Evolutionary conservation across 1,284 basidiomycete genomes (phyloP), one percentile per base, ranked within the genome.

Genomic region (Cutaneotrichosporon cutaneum): DNA sequence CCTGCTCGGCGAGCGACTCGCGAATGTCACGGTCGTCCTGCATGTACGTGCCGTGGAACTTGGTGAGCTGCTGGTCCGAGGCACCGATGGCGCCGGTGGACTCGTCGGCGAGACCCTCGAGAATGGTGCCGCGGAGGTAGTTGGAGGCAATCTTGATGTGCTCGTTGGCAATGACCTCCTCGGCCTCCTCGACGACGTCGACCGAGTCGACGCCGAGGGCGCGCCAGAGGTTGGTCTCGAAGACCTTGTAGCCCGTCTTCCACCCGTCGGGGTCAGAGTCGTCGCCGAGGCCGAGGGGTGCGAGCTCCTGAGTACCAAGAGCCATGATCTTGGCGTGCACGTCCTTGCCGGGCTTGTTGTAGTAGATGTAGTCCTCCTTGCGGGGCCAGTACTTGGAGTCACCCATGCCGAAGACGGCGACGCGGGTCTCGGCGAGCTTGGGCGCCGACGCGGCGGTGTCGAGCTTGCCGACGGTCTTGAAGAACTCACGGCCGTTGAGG

Each of bases 361-460:
- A 99, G 80, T 94, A 99, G 73, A 93, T 90, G 32, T 90, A 90
- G 75, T 99, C 95, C 80, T 98, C 94, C 26, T 92, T 85, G 54
- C 96, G 87, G 21, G 96, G 96, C 95, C 95, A 99, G 82, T 99
- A 99, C 81, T 97, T 94, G 76, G 90, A 94, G 81, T 99, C 95
- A 68, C 95, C 95, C 88, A 99, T 90, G 57, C 84, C 94, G 71
- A 99, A 97, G 60, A 99, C 93, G 61, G 88, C 81, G 76, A 86
- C 90, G 71, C 86, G 87, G 67, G 94, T 81, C 63, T 87, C 86
- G 60, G 72, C 73, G 47, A 79, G 81, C 58, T 67, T 65, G 26
- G 54, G 58, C 30, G 67, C 65, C 44, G 68, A 60, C 10, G 83
- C 82, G 21, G 84, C 78, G 0, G 83, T 83, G 55, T 65, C 60